These are phyloP conservation scores for Quercus tomentella DNA, from an alignment of 331 rosid species.

Conservation along the genomic window DNA sequence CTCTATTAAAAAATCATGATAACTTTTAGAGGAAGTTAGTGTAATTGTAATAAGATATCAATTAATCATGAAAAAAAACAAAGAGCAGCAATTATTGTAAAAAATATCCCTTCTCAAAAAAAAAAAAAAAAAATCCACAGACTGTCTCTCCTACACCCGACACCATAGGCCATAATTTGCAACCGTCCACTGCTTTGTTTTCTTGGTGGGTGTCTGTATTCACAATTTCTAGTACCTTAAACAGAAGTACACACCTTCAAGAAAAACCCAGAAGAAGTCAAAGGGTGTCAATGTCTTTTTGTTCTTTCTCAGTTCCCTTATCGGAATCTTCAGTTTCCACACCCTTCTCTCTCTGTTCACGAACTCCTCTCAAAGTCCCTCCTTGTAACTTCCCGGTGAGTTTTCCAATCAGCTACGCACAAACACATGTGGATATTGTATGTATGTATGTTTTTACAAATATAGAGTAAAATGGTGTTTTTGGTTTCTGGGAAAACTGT, in stretches of 20 bases:
- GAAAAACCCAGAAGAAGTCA: not conserved
- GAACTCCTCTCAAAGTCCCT: constrained; percentile 19
- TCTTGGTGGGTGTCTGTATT: not conserved
- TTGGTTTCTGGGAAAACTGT: not conserved
- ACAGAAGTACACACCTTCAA: not conserved
- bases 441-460: too few species aligned
- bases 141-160: constrained; percentile 6
- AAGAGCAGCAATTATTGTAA: accelerated
- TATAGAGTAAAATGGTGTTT: not conserved
- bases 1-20: too few species aligned
- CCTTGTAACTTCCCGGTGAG: constrained; percentile 34
- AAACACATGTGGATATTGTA: too few species aligned
- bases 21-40: accelerated
- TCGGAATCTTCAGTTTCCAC: constrained; percentile 27
- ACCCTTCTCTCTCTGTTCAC: constrained; percentile 29
- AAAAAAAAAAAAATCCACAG: not conserved
- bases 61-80: too few species aligned
- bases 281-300: constrained; percentile 34
- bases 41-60: too few species aligned
- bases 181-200: not conserved
- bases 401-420: not conserved
- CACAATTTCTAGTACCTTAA: not conserved
- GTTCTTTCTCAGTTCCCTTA: constrained; percentile 25
- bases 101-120: too few species aligned
- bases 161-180: not conserved